Base-by-base conservation (phyloP, 371 early-diverging fungal species). In the Mucor lusitanicus region DNA sequence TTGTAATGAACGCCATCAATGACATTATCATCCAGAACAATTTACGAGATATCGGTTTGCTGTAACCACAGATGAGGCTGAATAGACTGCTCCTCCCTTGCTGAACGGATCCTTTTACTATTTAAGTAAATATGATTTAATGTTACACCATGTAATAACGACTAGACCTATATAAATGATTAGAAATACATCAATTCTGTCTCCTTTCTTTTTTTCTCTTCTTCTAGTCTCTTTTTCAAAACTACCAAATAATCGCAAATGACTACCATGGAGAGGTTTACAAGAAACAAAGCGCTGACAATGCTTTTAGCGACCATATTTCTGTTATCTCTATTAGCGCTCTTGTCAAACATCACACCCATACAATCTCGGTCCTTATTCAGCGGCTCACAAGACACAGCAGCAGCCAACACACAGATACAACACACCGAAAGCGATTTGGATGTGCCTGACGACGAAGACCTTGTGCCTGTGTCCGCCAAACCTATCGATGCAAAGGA, bases 1-100 rank as follows among this genome's bases (percentile, higher is more conserved):
- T 94, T 74, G 98, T 98, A 69, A 94, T 96, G 93, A 91, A 93
- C 6, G 94, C 96, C 17, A 95, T 97, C 54, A 97, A 95, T 72
- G 97, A 97, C 77, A 97, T 97, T 76, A 94, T 98, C 73, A 92
- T 96, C 66, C 94, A 94, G 75, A 85, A 86, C 65, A 95, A 93
- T 77, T 82, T 96, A 63, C 88, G 93, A 61, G 94, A 94, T 68
- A 87, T 87, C 70, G 97, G 98, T 55, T 74, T 97, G 67, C 81
- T 97, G 80, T 97, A 88, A 80, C 40, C 27, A 23, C 33, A 30
- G 44, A 44, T 44, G 44, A 44, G 44, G 44, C 44, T 44, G 44
- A 44, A 44, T 44, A 19, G n/a, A n/a, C n/a, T n/a, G n/a, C n/a
- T n/a, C n/a, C 44, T 44, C 44, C 44, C 44, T n/a, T 44, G 44